A percentile compares a stretch with the other conserved stretches of the same genome.
phyloP scores from a whole-genome alignment of 805 yeast species.

The Saccharomyces jurei region DNA sequence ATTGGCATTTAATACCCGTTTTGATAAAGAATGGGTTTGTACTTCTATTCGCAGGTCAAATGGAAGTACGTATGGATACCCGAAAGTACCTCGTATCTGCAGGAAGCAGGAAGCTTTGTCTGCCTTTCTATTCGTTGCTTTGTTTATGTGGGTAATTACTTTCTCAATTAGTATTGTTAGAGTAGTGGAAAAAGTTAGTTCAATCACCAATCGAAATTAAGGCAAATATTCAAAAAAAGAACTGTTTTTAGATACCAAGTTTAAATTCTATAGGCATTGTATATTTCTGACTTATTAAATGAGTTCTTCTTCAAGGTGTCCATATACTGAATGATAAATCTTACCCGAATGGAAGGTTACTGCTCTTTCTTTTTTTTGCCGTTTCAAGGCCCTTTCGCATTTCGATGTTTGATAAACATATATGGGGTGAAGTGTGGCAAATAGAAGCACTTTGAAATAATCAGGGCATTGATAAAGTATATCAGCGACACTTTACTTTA shows the following conservation, averaged over 20 bases:
- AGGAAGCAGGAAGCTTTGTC: conserved; percentile 70
- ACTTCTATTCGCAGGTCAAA: conserved; percentile 8
- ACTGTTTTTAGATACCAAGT: background rate
- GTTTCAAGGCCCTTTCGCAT: background rate
- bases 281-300: background rate
- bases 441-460: background rate
- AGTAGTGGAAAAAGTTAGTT: conserved; percentile 59
- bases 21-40: conserved; percentile 80
- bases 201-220: conserved; percentile 16
- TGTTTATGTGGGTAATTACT: conserved; percentile 77
- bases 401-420: background rate
- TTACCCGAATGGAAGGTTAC: background rate
- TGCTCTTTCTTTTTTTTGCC: background rate
- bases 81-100: conserved; percentile 51
- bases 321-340: background rate
- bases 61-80: conserved; percentile 11
- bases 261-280: background rate
- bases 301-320: background rate
- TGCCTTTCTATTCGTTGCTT: conserved; percentile 65
- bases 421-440: background rate
- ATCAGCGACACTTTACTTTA: background rate
- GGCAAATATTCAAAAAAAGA: background rate
- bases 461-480: background rate
- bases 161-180: conserved; percentile 77
- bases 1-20: conserved; percentile 74